A percentile compares a stretch with the other conserved stretches of the same genome.
phyloP scores from a whole-genome alignment of 306 rosid species.

The Vigna radiata region DNA sequence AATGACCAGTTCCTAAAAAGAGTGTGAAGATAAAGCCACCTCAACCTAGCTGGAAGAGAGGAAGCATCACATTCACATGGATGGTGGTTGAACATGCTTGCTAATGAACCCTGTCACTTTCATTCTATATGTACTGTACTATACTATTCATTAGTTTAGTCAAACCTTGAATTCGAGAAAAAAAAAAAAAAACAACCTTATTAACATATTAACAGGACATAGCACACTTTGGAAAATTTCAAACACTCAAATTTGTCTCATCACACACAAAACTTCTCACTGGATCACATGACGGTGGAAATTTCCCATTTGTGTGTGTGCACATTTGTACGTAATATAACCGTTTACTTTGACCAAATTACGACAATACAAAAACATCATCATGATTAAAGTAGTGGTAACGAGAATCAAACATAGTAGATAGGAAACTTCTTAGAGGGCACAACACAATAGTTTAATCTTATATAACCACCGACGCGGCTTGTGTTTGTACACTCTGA shows the following conservation, averaged over 20 bases:
- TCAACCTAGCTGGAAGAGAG: conserved; percentile 29
- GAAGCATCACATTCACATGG: conserved; percentile 43
- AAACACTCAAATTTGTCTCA: too few relatives aligned
- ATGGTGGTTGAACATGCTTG: background rate
- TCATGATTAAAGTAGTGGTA: background rate
- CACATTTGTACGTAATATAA: too few relatives aligned
- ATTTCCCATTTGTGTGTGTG: background rate
- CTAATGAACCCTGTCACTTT: conserved; percentile 32
- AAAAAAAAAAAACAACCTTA: background rate
- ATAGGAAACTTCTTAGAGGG: too few relatives aligned
- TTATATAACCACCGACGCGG: conserved; percentile 44
- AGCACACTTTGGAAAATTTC: too few relatives aligned
- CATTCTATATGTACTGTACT: background rate
- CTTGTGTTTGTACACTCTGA: conserved; percentile 17
- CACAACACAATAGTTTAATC: too few relatives aligned
- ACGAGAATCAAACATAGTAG: background rate
- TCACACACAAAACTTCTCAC: too few relatives aligned
- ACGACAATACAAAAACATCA: background rate
- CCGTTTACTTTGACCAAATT: too few relatives aligned
- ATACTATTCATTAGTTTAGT: background rate
- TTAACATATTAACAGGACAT: background rate
- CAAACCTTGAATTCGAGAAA: background rate
- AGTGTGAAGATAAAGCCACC: conserved; percentile 40
- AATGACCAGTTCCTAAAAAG: conserved; percentile 5
- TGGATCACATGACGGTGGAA: background rate